Evolutionary conservation across 176 grass and related monocot species (phyloP).

Genomic region (Oryza meridionalis): DNA sequence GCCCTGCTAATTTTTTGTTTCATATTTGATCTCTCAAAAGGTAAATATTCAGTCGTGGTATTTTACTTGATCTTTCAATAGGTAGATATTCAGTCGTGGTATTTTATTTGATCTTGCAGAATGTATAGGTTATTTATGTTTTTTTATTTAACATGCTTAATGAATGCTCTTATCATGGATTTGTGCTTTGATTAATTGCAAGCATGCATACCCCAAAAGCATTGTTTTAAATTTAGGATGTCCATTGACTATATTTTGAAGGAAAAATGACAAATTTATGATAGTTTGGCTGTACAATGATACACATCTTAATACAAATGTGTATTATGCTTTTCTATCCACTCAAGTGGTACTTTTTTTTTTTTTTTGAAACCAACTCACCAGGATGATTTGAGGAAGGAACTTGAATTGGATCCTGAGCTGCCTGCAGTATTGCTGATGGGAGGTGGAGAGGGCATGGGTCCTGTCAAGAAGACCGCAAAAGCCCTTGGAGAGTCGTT

Average conservation of each 20-base stretch:
- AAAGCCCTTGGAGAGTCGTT: slow-evolving; percentile 85
- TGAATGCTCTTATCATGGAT: not conserved
- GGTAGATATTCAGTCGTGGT: not conserved
- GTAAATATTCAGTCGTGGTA: not conserved
- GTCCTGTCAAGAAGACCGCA: slow-evolving; percentile 95
- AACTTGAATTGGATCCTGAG: slow-evolving; percentile 88
- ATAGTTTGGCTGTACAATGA: not conserved
- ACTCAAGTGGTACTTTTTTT: not conserved
- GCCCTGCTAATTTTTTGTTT: not conserved
- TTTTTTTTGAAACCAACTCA: slow-evolving; percentile 6
- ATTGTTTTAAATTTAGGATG: not conserved
- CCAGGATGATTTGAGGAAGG: slow-evolving; percentile 78
- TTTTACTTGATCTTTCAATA: not conserved
- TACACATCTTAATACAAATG: slow-evolving; percentile 3
- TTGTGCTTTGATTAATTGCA: not conserved
- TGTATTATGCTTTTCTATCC: not conserved
- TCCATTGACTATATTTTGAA: not conserved
- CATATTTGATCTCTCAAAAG: not conserved
- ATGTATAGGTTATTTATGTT: not conserved
- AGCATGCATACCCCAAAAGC: not conserved
- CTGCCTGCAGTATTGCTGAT: slow-evolving; percentile 91
- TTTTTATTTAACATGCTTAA: not conserved
- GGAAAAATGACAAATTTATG: slow-evolving; percentile 15
- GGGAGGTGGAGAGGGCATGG: slow-evolving; percentile 99
- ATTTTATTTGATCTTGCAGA: not conserved